Conservation (phyloP, 805 yeast species). For the Lachancea cidri region DNA sequence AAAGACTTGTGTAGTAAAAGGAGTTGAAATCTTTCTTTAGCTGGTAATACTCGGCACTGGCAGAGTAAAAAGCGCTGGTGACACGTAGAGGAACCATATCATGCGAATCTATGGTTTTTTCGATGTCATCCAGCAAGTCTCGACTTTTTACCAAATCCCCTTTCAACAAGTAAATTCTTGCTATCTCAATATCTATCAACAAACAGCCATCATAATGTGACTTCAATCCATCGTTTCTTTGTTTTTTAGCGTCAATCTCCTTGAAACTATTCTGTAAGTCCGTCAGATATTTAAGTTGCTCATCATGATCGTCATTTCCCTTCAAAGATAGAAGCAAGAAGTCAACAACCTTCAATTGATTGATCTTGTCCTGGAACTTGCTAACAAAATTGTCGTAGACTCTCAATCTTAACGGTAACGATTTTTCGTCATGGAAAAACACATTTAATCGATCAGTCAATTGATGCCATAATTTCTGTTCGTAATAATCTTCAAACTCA, state of each 20-base stretch:
- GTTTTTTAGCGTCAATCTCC: conserved; percentile 32
- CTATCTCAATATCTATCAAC: conserved; percentile 64
- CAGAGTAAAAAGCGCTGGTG: conserved; percentile 77
- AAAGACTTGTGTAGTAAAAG: conserved; percentile 74
- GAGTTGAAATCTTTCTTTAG: conserved; percentile 70
- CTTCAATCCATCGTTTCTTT: conserved; percentile 33
- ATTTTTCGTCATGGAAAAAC: conserved; percentile 52
- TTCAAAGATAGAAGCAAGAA: conserved; percentile 57
- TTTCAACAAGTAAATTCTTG: conserved; percentile 59
- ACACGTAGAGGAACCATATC: conserved; percentile 58
- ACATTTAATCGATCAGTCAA: conserved; percentile 61
- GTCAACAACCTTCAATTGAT: conserved; percentile 72
- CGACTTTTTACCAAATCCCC: conserved; percentile 56
- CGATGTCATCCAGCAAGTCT: conserved; percentile 58
- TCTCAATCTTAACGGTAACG: conserved; percentile 53
- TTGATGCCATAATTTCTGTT: conserved; percentile 93
- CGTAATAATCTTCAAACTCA: conserved; percentile 74
- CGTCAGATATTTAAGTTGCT: conserved; percentile 46
- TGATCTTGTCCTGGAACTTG: conserved; percentile 63
- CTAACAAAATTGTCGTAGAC: conserved; percentile 67
- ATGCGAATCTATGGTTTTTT: conserved; percentile 50
- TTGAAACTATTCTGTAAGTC: conserved; percentile 43
- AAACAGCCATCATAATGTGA: conserved; percentile 50
- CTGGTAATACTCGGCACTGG: conserved; percentile 72
- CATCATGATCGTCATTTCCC: conserved; percentile 38